Evolutionary conservation across 768 basidiomycete species (phyloP).

Genomic region (Lactarius quietus): DNA sequence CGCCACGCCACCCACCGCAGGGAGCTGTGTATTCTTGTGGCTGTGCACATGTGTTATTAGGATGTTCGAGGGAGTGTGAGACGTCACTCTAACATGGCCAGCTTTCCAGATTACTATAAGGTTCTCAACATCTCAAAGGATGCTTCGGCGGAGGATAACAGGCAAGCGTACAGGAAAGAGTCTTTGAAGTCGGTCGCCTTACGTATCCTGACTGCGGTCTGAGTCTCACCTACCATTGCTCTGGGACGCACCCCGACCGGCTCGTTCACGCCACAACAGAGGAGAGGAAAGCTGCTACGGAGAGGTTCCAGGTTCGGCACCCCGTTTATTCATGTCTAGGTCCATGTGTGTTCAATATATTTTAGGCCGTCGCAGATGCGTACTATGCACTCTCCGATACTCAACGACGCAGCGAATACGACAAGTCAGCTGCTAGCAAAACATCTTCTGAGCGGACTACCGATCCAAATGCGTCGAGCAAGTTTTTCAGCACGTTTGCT

Average conservation of each 20-base stretch:
- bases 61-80: neutral
- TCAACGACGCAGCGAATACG: slow-evolving; percentile 68
- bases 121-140: slow-evolving; percentile 52
- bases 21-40: too few species aligned
- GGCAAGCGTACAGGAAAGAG: slow-evolving; percentile 76
- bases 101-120: slow-evolving; percentile 78
- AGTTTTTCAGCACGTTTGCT: slow-evolving; percentile 76
- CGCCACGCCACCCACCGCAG: too few species aligned
- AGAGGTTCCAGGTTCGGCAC: slow-evolving; percentile 68
- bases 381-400: slow-evolving; percentile 90
- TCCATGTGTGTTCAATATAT: neutral
- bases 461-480: slow-evolving; percentile 63
- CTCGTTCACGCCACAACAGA: slow-evolving; percentile 61
- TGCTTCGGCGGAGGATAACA: slow-evolving; percentile 66
- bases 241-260: slow-evolving; percentile 87
- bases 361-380: slow-evolving; percentile 83
- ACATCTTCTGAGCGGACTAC: slow-evolving; percentile 47
- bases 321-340: neutral
- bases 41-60: neutral
- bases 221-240: slow-evolving; percentile 19
- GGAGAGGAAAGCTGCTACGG: slow-evolving; percentile 76
- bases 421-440: slow-evolving; percentile 57
- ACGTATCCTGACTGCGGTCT: neutral
- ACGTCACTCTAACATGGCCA: slow-evolving; percentile 47
- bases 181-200: slow-evolving; percentile 54